A percentile compares a stretch with the other conserved stretches of the same genome.
Conservation (phyloP, 2,329 filamentous ascomycete genomes). For the Alternaria viburni region DNA sequence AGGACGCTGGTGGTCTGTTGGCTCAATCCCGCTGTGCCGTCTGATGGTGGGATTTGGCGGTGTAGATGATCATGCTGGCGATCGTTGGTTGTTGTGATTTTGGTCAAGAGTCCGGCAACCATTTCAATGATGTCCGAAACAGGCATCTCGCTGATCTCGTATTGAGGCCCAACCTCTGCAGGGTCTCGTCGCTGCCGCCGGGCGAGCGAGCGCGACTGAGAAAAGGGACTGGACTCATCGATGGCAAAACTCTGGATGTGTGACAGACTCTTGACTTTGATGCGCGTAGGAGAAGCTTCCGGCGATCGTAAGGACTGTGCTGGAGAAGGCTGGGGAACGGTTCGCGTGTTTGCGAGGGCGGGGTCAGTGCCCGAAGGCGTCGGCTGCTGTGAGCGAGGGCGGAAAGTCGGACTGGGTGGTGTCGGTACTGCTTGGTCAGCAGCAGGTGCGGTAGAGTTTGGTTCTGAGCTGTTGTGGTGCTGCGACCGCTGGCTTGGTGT, state of each 20-base stretch:
- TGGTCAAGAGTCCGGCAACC: slow-evolving; percentile 94
- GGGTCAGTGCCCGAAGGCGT: slow-evolving; percentile 31
- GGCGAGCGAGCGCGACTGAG: slow-evolving; percentile 54
- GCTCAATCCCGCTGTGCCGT: slow-evolving; percentile 64
- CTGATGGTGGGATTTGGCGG: slow-evolving; percentile 69
- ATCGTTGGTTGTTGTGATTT: slow-evolving; percentile 97
- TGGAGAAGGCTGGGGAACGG: slow-evolving; percentile 37
- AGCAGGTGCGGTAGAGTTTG: slow-evolving; percentile 19
- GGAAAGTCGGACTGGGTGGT: slow-evolving; percentile 45
- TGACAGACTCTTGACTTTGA: slow-evolving; percentile 85
- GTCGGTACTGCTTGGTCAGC: slow-evolving; percentile 28
- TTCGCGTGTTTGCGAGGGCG: slow-evolving; percentile 25
- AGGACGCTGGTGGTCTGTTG: slow-evolving; percentile 76
- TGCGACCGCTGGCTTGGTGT: slow-evolving; percentile 37
- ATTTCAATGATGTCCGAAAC: slow-evolving; percentile 98
- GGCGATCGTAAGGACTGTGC: slow-evolving; percentile 35
- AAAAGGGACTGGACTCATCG: slow-evolving; percentile 70
- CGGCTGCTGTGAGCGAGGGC: slow-evolving; percentile 43
- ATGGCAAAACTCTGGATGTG: slow-evolving; percentile 90
- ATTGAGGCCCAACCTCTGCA: slow-evolving; percentile 66
- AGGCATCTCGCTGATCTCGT: slow-evolving; percentile 97
- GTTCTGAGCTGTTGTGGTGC: slow-evolving; percentile 26
- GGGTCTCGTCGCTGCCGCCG: slow-evolving; percentile 52
- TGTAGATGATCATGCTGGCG: slow-evolving; percentile 90
- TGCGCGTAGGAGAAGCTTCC: slow-evolving; percentile 53